Base-by-base conservation (phyloP, 495 filamentous ascomycete genomes). In the Hypoxylon intermedium region DNA sequence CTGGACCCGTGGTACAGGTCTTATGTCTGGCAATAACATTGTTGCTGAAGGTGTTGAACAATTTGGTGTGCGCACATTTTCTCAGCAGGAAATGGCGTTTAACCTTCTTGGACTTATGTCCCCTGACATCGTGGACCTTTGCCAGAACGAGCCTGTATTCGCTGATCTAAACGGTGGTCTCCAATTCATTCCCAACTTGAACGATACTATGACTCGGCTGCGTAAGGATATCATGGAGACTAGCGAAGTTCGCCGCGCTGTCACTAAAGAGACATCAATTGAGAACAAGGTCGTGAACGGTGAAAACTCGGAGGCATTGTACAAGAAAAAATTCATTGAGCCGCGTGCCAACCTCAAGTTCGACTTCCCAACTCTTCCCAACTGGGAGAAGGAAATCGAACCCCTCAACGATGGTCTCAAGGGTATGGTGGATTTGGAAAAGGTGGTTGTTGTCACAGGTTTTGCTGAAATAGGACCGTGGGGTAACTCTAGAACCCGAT, bases 41-140 rank as follows among this genome's bases (percentile, higher is more conserved):
- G 92, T 97, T 51, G 95, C 94, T 5, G 93, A 98, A 74, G 95
- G 93, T 43, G 89, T 99, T 49, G 94, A 99, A 77, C 89, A 88
- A 60, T 92, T 93, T 67, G 94, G 94, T 68, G 95, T 98, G 12
- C 90, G 95, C 60, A 99, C 94, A 3, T 99, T 99, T 79, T 97
- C 93, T 13, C 95, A 98, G 78, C 91, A 95, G 67, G 94, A 99
- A 75, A 99, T 99, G 94, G 94, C 94, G 2, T 98, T 99, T 83
- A 99, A 98, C 74, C 77, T 99, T 49, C 86, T 99, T 31, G 93
- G 94, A 52, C 85, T 99, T 42, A 97, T 99, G 94, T 86, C 93
- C 3, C 92, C 94, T 6, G 84, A 87, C 19, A 90, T 99, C 58
- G 93, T 96, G 65, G 92, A 98, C 68, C 85, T 99, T 24, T 98